Conservation (phyloP, 2,329 filamentous ascomycete species). For the Beauveria caledonica region DNA sequence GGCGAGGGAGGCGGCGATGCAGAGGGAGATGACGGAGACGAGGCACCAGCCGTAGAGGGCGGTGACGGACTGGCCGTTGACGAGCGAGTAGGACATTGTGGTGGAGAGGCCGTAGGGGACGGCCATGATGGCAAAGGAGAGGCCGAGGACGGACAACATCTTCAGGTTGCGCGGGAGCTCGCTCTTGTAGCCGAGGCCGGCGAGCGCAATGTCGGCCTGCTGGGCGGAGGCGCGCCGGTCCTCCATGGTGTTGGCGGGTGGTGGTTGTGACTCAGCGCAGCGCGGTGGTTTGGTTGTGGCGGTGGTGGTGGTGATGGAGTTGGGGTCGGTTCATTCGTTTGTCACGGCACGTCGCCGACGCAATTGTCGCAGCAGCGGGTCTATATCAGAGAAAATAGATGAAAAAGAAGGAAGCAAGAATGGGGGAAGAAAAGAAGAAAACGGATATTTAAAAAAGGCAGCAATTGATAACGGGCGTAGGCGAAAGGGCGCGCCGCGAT, state of each 20-base stretch:
- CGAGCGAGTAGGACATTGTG: conserved; percentile 44
- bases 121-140: conserved; percentile 45
- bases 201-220: conserved; percentile 35
- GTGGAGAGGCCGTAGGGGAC: conserved; percentile 42
- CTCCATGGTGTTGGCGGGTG: neutral
- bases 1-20: conserved; percentile 61
- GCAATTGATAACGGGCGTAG: no score
- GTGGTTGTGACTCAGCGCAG: no score
- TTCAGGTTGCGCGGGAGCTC: conserved; percentile 43
- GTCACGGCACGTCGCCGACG: neutral
- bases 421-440: neutral
- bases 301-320: neutral
- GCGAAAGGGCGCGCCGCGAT: neutral
- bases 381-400: neutral
- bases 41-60: conserved; percentile 63
- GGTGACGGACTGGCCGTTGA: conserved; percentile 64
- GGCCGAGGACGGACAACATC: conserved; percentile 39
- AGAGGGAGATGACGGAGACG: conserved; percentile 61
- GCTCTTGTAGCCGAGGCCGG: conserved; percentile 40
- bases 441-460: no score
- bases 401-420: neutral
- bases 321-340: neutral
- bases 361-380: neutral
- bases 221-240: conserved; percentile 14
- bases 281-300: neutral